Evolutionary conservation across 2,329 filamentous ascomycete species (phyloP), one percentile per base, ranked within the genome.

Genomic region (Metarhizium album): DNA sequence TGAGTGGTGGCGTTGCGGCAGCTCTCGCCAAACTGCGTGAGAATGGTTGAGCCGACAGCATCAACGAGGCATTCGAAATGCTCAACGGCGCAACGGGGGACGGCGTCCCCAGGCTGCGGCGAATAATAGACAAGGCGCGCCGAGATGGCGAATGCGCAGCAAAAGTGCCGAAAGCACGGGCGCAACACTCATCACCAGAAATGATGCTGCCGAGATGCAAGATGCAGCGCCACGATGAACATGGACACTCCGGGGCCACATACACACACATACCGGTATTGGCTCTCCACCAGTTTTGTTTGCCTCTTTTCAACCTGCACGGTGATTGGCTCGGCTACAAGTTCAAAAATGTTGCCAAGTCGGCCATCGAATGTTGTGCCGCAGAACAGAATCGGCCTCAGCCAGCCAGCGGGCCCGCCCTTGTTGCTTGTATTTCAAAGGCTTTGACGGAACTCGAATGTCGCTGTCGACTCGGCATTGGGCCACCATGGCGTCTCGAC

Each of bases 21-120:
- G 82, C 82, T 16, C 60, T 85, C 53, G 80, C 80, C 7, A 81
- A 69, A 55, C 63, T 85, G 23, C 70, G 80, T 50, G 69, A 81
- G 50, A 57, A 56, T 14, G 62, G 59, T 45, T 66, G 54, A 57
- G 45, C 22, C 7, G 3, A 8, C 40, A 16, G 13, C 2, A 9
- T n/a, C 20, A 24, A n/a, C 2, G 14, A 16, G 24, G 6, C 18
- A 13, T 5, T 13, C 16, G 6, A 20, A 2, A 5, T 11, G 18
- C 37, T 4, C 3, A 40, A 40, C n/a, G n/a, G 33, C 16, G 16
- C 33, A 35, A 29, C 11, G 27, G 33, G 11, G 22, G 13, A 43
- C 1, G 22, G 13, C 6, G 40, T n/a, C 38, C 8, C 23, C 11
- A 24, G 13, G 20, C 1, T n/a, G 9, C n/a, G 24, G 11, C 40